Percentiles rank a stretch among this genome's conserved stretches.
phyloP scores from a whole-genome alignment of 257 asterid genomes.

The Nicotiana obtusifolia region DNA sequence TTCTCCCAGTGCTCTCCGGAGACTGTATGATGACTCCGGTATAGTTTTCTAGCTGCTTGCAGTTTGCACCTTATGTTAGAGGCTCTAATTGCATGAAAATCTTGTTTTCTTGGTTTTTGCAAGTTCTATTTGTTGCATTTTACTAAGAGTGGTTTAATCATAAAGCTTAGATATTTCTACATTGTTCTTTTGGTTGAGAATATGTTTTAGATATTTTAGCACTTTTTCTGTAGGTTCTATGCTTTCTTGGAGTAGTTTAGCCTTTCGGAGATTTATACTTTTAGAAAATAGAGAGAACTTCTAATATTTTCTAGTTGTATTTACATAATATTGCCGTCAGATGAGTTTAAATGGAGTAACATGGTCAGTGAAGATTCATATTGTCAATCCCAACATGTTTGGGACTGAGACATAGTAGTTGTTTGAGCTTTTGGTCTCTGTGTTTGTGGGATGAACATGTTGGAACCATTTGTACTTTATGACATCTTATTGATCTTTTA shows the following conservation, averaged over 20 bases:
- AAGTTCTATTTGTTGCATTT: neutral
- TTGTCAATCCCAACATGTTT: no score
- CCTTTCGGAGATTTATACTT: no score
- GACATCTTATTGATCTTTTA: neutral
- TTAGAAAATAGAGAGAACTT: no score
- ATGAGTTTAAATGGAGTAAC: no score
- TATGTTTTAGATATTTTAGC: no score
- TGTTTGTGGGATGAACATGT: neutral
- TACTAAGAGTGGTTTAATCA: neutral
- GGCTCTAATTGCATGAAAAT: neutral
- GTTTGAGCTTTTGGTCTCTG: no score
- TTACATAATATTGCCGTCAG: no score
- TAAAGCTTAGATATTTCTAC: neutral
- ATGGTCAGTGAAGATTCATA: no score
- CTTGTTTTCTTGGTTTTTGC: neutral
- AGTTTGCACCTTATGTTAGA: neutral
- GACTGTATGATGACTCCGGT: conserved; percentile 49
- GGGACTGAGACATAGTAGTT: no score
- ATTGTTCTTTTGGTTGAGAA: neutral
- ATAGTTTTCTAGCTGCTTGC: neutral
- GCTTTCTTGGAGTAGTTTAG: no score
- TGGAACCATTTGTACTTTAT: neutral
- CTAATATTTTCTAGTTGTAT: no score
- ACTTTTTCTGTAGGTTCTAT: no score
- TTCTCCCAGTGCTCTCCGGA: conserved; percentile 42